Evolutionary conservation across 2,329 filamentous ascomycete species (phyloP).

Genomic region (Thielaviopsis cerberus): DNA sequence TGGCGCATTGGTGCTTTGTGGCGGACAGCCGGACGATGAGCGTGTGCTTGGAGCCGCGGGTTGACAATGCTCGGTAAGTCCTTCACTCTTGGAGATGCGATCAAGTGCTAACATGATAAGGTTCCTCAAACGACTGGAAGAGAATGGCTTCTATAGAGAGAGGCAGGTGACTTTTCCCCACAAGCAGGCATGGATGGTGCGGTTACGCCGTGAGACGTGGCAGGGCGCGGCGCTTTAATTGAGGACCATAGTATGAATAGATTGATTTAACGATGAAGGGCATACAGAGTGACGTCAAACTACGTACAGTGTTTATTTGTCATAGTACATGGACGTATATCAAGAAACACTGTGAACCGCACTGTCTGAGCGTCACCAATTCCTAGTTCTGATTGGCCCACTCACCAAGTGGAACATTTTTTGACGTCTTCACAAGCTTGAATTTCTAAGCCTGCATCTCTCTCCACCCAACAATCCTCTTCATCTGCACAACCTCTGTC

Average conservation of each 20-base stretch:
- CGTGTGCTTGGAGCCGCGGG: slow-evolving; percentile 70
- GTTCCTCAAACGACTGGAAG: slow-evolving; percentile 42
- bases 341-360: not conserved
- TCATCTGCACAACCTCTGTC: not conserved
- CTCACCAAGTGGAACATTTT: not conserved
- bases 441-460: not conserved
- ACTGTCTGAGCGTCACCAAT: not conserved
- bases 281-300: not conserved
- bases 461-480: not conserved
- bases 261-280: not conserved
- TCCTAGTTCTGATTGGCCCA: not conserved
- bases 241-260: no score
- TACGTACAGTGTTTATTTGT: not conserved
- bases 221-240: slow-evolving; percentile 42
- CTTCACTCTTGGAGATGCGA: not conserved
- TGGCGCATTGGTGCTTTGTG: slow-evolving; percentile 73
- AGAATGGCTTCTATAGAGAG: slow-evolving; percentile 68
- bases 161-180: slow-evolving; percentile 74
- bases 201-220: slow-evolving; percentile 64
- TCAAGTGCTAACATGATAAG: slow-evolving; percentile 14
- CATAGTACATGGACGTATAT: not conserved
- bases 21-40: slow-evolving; percentile 65
- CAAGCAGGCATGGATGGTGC: slow-evolving; percentile 78
- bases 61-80: slow-evolving; percentile 73
- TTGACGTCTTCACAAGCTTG: not conserved